Percentiles rank a stretch among this genome's conserved stretches.
Conservation (phyloP, 2,329 filamentous ascomycete species). For the Diaporthe longicolla region DNA sequence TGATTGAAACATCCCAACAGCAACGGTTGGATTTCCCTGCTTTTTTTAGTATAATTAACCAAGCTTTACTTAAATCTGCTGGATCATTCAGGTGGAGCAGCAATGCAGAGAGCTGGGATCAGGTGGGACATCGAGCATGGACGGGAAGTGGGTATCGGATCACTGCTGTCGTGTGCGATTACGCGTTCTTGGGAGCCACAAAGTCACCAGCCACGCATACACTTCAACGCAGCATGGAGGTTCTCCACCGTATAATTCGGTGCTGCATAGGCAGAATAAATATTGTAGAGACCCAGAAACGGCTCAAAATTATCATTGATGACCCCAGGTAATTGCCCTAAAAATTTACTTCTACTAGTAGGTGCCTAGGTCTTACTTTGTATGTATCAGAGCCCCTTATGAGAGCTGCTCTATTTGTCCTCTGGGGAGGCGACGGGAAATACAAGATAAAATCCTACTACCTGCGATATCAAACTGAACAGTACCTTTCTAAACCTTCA, state of each 20-base stretch:
- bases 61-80: background rate
- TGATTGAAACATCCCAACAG: background rate
- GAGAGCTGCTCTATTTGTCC: too few species aligned
- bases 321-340: too few species aligned
- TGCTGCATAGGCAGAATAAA: background rate
- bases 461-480: too few species aligned
- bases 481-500: too few species aligned
- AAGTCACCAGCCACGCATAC: background rate
- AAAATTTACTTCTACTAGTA: too few species aligned
- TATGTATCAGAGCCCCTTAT: too few species aligned
- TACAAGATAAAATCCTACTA: too few species aligned
- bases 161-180: conserved; percentile 4
- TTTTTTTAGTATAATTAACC: background rate
- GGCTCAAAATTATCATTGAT: background rate
- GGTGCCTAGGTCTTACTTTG: too few species aligned
- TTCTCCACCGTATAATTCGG: background rate
- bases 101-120: background rate
- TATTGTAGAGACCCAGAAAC: too few species aligned
- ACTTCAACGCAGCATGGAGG: background rate
- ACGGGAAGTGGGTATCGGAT: conserved; percentile 17
- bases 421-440: too few species aligned
- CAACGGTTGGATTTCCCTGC: background rate
- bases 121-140: background rate
- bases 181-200: background rate
- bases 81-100: conserved; percentile 8